A percentile compares a stretch with the other conserved stretches of the same genome.
These are phyloP conservation scores for Crassisporium funariophilum DNA, from an alignment of 768 basidiomycete species.

Conservation along the genomic window DNA sequence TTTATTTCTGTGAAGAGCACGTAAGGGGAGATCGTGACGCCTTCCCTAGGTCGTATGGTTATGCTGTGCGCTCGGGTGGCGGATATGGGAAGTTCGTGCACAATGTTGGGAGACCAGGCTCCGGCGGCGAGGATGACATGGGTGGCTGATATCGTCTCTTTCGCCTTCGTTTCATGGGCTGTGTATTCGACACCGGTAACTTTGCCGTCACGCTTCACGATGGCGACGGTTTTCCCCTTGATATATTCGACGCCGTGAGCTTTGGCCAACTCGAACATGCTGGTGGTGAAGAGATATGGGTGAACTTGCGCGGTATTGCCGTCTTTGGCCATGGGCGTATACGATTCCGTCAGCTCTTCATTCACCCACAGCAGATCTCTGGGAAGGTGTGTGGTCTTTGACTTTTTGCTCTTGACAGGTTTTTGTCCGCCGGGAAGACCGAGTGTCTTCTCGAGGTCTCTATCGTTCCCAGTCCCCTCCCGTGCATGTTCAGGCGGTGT, in stretches of 20 bases:
- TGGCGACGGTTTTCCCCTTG: conserved; percentile 44
- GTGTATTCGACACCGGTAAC: conserved; percentile 55
- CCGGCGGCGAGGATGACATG: conserved; percentile 82
- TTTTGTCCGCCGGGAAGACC: conserved; percentile 41
- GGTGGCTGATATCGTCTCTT: conserved; percentile 53
- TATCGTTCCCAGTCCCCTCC: conserved; percentile 35
- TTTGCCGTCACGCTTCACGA: conserved; percentile 39
- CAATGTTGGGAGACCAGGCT: conserved; percentile 75
- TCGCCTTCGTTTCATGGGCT: conserved; percentile 24
- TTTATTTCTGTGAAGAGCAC: conserved; percentile 82
- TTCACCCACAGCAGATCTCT: conserved; percentile 56
- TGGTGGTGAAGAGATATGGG: conserved; percentile 71
- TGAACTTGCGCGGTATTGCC: conserved; percentile 78
- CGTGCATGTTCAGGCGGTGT: conserved; percentile 22
- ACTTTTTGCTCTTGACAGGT: conserved; percentile 16
- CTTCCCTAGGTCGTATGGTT: conserved; percentile 52
- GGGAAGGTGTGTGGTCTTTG: conserved; percentile 37
- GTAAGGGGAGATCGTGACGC: conserved; percentile 62
- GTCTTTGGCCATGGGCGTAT: conserved; percentile 56
- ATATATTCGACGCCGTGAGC: conserved; percentile 54
- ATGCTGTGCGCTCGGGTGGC: conserved; percentile 75
- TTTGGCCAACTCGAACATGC: conserved; percentile 67
- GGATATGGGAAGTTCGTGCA: conserved; percentile 58
- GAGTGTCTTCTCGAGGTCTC: conserved; percentile 57
- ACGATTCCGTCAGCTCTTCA: conserved; percentile 59